A percentile compares a stretch with the other conserved stretches of the same genome.
Conservation (phyloP, 768 basidiomycete species). For the Fomitopsis pulvina region DNA sequence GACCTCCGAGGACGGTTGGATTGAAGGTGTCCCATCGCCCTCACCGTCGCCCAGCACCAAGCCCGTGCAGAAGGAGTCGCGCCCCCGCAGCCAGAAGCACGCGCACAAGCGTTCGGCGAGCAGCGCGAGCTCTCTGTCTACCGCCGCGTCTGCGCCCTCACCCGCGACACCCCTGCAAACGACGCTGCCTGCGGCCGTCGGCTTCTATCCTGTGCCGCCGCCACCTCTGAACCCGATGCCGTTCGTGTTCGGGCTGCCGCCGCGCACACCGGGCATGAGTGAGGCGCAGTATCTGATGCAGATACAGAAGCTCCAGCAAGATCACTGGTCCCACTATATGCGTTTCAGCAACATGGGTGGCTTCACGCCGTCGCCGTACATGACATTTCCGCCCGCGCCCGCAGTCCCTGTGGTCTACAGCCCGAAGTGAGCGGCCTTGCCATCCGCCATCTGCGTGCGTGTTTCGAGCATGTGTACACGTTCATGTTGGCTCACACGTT, state of each 20-base stretch:
- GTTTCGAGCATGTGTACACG: not conserved
- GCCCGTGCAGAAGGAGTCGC: not conserved
- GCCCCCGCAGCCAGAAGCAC: constrained; percentile 7
- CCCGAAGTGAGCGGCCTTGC: not conserved
- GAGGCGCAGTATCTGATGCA: not conserved
- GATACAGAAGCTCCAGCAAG: not conserved
- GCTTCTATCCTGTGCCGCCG: not conserved
- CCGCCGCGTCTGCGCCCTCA: constrained; percentile 4
- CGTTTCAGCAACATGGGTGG: not conserved
- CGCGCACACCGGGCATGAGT: not conserved
- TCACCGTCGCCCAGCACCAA: not conserved
- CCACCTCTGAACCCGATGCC: not conserved
- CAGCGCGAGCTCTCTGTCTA: constrained; percentile 9
- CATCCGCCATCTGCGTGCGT: not conserved
- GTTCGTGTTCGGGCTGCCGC: not conserved
- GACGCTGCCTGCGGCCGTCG: not conserved
- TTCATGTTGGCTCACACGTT: not conserved
- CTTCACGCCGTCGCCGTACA: not conserved
- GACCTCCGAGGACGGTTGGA: constrained; percentile 20
- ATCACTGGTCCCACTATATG: not conserved
- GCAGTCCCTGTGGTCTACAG: not conserved
- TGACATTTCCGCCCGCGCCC: not conserved
- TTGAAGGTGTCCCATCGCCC: not conserved
- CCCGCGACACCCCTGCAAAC: not conserved
- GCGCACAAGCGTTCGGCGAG: constrained; percentile 16